Conservation (phyloP, 208 protist species). For the Entamoeba invadens region DNA sequence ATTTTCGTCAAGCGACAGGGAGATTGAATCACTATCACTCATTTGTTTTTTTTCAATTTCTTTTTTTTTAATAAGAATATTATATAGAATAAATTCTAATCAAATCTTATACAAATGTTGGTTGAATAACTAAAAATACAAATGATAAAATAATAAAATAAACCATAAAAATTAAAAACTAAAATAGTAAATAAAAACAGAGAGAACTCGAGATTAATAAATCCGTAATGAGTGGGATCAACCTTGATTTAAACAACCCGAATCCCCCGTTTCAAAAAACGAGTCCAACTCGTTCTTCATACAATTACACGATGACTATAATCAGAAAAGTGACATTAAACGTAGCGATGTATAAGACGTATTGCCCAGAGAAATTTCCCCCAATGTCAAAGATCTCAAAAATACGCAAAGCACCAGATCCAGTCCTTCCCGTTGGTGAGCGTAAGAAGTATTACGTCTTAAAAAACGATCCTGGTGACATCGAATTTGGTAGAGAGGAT, state of each 20-base stretch:
- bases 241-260: neutral
- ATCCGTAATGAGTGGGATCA: too few relatives aligned
- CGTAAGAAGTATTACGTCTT: neutral
- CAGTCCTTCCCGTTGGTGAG: neutral
- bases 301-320: neutral
- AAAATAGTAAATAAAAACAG: too few relatives aligned
- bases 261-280: neutral
- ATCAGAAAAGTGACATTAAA: neutral
- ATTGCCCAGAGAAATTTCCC: neutral
- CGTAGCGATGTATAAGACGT: neutral
- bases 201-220: too few relatives aligned
- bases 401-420: neutral
- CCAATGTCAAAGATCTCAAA: neutral
- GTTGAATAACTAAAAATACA: neutral
- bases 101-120: neutral
- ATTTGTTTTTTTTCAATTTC: neutral
- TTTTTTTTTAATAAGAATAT: neutral
- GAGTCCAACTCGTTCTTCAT: neutral
- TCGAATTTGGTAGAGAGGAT: neutral
- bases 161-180: too few relatives aligned
- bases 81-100: neutral
- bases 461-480: neutral
- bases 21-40: neutral
- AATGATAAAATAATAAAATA: too few relatives aligned
- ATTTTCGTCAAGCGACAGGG: neutral